Percentiles rank a stretch among this genome's conserved stretches.
phyloP scores from a whole-genome alignment of 306 rosid species.

The Corylus heterophylla region DNA sequence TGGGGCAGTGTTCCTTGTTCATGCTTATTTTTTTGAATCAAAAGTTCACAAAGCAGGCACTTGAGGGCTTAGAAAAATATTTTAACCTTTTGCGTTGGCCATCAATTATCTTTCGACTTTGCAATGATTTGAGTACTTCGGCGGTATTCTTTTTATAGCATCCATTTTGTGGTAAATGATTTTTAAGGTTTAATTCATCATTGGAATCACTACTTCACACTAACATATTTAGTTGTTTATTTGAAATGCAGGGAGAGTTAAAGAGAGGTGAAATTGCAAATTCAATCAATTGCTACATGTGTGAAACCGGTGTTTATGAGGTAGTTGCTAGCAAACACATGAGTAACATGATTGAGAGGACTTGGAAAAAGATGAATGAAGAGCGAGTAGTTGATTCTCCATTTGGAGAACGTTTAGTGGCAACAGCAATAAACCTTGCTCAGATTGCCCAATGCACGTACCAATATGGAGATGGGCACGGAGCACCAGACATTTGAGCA shows the following conservation, averaged over 20 bases:
- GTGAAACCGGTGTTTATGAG: constrained; percentile 30
- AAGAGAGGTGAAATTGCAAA: constrained; percentile 55
- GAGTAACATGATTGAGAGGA: constrained; percentile 25
- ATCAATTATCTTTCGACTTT: constrained; percentile 51
- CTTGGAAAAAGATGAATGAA: constrained; percentile 56
- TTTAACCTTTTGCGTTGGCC: constrained; percentile 38
- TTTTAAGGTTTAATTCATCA: no score
- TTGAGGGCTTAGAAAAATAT: constrained; percentile 27
- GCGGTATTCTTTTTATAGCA: constrained; percentile 21
- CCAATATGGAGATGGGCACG: constrained; percentile 57
- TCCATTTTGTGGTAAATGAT: no score
- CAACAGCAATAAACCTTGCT: constrained; percentile 42
- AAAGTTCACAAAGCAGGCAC: constrained; percentile 38
- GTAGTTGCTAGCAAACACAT: constrained; percentile 23
- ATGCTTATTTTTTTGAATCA: constrained; percentile 40
- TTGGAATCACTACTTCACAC: no score
- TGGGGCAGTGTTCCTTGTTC: constrained; percentile 33
- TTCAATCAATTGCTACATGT: constrained; percentile 41
- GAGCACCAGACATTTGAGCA: constrained; percentile 38
- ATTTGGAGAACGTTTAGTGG: constrained; percentile 40
- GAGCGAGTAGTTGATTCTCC: constrained; percentile 24
- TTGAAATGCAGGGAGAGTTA: constrained; percentile 42
- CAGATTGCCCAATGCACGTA: constrained; percentile 54
- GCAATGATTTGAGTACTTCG: constrained; percentile 61
- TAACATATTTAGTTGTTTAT: not conserved